Evolutionary conservation across 345 rosid genomes (phyloP).

Genomic region (Salix viminalis): DNA sequence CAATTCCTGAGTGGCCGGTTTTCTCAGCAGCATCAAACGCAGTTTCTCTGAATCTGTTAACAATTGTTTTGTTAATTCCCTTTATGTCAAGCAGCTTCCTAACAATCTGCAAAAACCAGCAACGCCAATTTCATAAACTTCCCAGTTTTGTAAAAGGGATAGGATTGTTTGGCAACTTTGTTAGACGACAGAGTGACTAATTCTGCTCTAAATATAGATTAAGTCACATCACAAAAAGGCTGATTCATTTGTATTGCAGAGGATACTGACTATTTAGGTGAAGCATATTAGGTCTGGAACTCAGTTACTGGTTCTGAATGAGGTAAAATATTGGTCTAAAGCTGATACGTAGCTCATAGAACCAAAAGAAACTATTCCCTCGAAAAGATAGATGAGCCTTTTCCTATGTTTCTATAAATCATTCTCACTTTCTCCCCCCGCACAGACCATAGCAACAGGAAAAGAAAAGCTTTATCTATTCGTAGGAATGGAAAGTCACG

Average conservation of each 20-base stretch:
- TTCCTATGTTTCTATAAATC: too few species aligned
- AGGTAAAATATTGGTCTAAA: background rate
- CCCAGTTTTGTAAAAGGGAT: background rate
- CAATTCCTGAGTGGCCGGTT: conserved; percentile 39
- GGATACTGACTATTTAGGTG: background rate
- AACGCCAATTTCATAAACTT: conserved; percentile 1
- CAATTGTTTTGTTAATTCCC: conserved; percentile 44
- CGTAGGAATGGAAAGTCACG: background rate
- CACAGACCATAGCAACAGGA: background rate
- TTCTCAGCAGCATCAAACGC: conserved; percentile 74
- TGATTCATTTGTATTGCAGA: background rate
- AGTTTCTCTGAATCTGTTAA: conserved; percentile 70
- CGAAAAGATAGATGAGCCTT: too few species aligned
- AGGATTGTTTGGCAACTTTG: background rate
- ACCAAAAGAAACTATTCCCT: background rate
- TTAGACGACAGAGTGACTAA: background rate
- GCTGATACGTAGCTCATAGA: background rate
- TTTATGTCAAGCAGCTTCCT: conserved; percentile 33
- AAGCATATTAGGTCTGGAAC: background rate
- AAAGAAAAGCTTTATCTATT: background rate
- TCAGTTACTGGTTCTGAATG: background rate
- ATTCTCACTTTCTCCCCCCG: background rate
- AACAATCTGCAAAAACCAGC: conserved; percentile 53
- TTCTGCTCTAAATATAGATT: background rate
- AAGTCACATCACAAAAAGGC: background rate